Percentiles rank a stretch among this genome's conserved stretches.
These are phyloP conservation scores for Mortierella antarctica DNA, from an alignment of 192 early-diverging fungal species.

Conservation along the genomic window DNA sequence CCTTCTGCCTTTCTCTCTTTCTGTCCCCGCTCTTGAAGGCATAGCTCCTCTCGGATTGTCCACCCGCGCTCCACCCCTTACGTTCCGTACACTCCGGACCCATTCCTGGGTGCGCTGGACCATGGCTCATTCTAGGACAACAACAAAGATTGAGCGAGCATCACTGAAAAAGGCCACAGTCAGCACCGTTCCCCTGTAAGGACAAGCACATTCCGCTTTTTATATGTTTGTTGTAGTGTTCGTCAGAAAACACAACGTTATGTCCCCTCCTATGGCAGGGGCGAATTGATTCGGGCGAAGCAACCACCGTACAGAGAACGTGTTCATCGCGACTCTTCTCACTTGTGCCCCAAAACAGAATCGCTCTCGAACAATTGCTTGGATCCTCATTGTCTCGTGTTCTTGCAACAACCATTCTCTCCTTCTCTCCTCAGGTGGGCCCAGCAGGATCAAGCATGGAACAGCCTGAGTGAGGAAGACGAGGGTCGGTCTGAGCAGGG, in stretches of 20 bases:
- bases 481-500: too few species aligned
- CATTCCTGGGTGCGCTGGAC: neutral
- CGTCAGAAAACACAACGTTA: neutral
- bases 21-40: neutral
- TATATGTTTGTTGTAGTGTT: neutral
- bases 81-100: neutral
- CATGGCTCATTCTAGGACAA: constrained; percentile 11
- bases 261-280: neutral
- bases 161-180: constrained; percentile 27
- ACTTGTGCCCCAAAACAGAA: too few species aligned
- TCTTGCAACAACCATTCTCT: too few species aligned
- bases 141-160: constrained; percentile 15
- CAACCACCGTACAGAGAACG: too few species aligned
- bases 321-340: too few species aligned
- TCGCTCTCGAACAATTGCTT: too few species aligned
- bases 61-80: neutral
- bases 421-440: too few species aligned
- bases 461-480: too few species aligned
- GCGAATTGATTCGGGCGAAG: too few species aligned
- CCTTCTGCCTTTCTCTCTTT: neutral
- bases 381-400: too few species aligned
- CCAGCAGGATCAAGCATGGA: too few species aligned
- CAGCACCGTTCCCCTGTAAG: constrained; percentile 25
- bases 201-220: neutral
- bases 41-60: neutral